Base-by-base conservation (phyloP, 768 basidiomycete genomes). In the Floccularia luteovirens region DNA sequence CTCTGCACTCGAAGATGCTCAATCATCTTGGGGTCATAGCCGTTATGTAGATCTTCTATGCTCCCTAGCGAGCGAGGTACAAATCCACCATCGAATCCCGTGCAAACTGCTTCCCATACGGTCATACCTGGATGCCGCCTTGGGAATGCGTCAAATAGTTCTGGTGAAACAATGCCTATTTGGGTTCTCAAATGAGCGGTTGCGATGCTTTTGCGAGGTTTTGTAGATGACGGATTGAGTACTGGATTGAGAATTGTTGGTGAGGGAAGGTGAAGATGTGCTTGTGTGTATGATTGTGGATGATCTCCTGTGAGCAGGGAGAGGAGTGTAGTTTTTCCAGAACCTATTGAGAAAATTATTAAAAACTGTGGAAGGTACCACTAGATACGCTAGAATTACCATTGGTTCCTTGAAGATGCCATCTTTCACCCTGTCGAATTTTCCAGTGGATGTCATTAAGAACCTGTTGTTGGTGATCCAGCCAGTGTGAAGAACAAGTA, bases 271-370 rank as follows among this genome's bases (percentile, higher is more conserved):
- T 42, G 70, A 46, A 57, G 50, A 41, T 64, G 60, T 5, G 57
- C 56, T 53, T 90, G 87, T 3, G 81, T 82, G 64, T 85, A 98
- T 1, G 94, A 97, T 45, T 91, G 89, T 0, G 94, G 94, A 58
- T 98, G 94, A 55, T 94, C 91, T 19, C 94, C 94, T 0, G 90
- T 90, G 27, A 99, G 63, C 22, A 97, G 59, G 13, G 93, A 81
- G 16, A 97, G 70, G 4, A 97, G 79, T 0, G 94, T 98, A 0
- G 92, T 92, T 64, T 98, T 99, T 12, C 94, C 94, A 0, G 90
- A 91, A 32, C 94, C 88, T 89, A 52, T 3, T 17, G 14, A 11
- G 14, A 12, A n/a, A n/a, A 27, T n/a, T 8, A 20, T 17, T 7
- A 14, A 17, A 37, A 24, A 33, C 8, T 5, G 28, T n/a, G n/a